Evolutionary conservation across 2,329 filamentous ascomycete species (phyloP).

Genomic region (Fusarium sambucinum): DNA sequence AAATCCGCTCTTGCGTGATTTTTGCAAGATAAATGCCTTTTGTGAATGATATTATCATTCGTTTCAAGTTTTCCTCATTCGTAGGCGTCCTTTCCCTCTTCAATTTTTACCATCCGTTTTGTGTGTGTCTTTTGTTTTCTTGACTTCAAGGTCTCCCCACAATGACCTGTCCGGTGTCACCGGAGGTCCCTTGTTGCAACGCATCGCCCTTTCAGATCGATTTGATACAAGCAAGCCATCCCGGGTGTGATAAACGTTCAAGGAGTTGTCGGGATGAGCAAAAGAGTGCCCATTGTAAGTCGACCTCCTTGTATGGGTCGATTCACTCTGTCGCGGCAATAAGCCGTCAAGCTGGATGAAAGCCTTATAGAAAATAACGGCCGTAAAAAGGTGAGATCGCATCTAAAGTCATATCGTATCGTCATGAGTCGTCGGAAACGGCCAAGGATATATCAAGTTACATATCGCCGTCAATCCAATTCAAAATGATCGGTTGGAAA

Average conservation of each 20-base stretch:
- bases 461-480: constrained; percentile 26
- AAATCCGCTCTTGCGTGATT: constrained; percentile 1
- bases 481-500: constrained; percentile 11
- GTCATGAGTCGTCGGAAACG: constrained; percentile 45
- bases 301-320: constrained; percentile 6
- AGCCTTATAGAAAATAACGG: constrained; percentile 24
- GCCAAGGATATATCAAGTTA: constrained; percentile 20
- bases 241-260: neutral
- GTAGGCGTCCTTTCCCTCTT: constrained; percentile 6
- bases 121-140: neutral
- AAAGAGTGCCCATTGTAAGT: neutral
- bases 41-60: constrained; percentile 16
- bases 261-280: neutral
- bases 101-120: neutral
- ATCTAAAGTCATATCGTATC: constrained; percentile 47
- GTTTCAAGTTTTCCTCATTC: constrained; percentile 24
- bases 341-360: constrained; percentile 1
- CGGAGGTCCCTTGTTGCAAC: neutral
- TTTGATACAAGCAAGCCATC: neutral
- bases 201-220: constrained; percentile 11
- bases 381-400: constrained; percentile 39
- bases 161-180: neutral
- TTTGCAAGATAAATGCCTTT: constrained; percentile 12
- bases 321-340: constrained; percentile 25
- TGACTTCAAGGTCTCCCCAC: neutral